Conservation (phyloP, 1,139 yeast genomes). For the Entelexis sorbosivorans region DNA sequence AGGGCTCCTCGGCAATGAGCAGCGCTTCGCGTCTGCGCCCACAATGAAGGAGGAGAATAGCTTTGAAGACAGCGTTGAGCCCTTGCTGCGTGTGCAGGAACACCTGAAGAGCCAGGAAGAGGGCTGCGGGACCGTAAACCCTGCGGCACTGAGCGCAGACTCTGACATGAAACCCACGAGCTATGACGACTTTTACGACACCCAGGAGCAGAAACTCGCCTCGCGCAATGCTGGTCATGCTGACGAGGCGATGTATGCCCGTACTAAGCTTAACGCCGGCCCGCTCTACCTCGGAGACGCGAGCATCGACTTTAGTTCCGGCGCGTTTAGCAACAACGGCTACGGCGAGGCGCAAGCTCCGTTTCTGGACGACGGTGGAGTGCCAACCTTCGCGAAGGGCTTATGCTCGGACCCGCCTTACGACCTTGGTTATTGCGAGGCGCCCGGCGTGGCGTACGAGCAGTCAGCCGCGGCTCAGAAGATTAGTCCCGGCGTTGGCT, state of each 20-base stretch:
- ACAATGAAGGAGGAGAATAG: not conserved
- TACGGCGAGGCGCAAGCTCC: not conserved
- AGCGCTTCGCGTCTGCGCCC: not conserved
- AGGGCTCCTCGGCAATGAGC: not conserved
- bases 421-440: not conserved
- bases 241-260: not conserved
- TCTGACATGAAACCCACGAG: not conserved
- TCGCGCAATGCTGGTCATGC: not conserved
- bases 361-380: not conserved
- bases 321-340: not conserved
- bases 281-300: not conserved
- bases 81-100: not conserved
- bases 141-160: not conserved
- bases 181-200: not conserved
- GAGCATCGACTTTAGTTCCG: not conserved
- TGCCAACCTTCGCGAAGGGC: not conserved
- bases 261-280: not conserved
- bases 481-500: not conserved
- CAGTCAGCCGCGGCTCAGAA: not conserved
- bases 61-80: not conserved
- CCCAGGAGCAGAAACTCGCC: not conserved
- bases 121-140: not conserved
- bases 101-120: not conserved
- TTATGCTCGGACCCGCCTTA: not conserved
- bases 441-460: not conserved